phyloP scores from a whole-genome alignment of 1,139 yeast species.

The Williopsis jadinii region DNA sequence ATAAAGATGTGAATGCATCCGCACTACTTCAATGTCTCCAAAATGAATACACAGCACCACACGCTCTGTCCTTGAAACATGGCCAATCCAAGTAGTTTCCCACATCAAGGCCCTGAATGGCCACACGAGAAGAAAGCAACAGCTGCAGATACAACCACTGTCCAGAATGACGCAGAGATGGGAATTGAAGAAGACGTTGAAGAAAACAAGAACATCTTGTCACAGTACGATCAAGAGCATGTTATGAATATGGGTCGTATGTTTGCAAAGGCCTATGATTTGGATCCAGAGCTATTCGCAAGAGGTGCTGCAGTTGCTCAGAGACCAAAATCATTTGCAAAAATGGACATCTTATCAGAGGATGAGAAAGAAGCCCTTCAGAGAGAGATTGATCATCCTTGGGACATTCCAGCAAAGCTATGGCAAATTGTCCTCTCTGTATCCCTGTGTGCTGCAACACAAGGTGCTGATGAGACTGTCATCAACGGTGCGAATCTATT shows the following conservation, averaged over 20 bases:
- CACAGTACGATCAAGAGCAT: constrained; percentile 57
- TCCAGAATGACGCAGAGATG: constrained; percentile 5
- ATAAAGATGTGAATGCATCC: too few species aligned
- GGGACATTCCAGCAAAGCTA: constrained; percentile 45
- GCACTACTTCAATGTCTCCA: too few species aligned
- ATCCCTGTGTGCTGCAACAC: constrained; percentile 86
- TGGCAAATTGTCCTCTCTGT: constrained; percentile 63
- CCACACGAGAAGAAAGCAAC: constrained; percentile 1
- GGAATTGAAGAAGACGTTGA: constrained; percentile 1
- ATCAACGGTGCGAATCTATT: constrained; percentile 77
- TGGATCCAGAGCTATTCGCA: constrained; percentile 62
- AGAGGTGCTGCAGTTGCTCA: constrained; percentile 76
- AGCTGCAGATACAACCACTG: constrained; percentile 10
- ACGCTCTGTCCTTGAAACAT: too few species aligned
- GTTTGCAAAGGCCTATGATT: constrained; percentile 53
- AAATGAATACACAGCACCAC: too few species aligned
- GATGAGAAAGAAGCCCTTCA: constrained; percentile 53
- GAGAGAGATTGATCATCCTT: constrained; percentile 48
- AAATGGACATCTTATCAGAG: constrained; percentile 48
- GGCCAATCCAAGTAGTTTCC: too few species aligned
- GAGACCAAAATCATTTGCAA: constrained; percentile 49
- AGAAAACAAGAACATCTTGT: constrained; percentile 45
- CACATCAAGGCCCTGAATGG: neutral
- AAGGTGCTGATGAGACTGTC: constrained; percentile 90
- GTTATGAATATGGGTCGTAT: constrained; percentile 66